Base-by-base conservation (phyloP, 2,329 filamentous ascomycete genomes). In the Paecilomyces formosus region DNA sequence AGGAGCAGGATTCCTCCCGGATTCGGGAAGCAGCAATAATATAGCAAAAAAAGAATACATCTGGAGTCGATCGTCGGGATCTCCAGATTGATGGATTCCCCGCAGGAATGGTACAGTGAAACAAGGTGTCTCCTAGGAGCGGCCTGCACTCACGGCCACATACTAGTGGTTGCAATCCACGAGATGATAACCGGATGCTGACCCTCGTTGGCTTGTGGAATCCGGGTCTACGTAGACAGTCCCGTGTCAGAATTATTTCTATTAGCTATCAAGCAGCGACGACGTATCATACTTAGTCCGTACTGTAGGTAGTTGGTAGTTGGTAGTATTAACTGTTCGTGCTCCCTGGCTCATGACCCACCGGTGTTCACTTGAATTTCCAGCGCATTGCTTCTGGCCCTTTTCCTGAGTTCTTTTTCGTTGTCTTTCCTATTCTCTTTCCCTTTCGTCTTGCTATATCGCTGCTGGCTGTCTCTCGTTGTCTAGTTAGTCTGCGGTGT, bases 401-500 rank as follows among this genome's bases (percentile, higher is more conserved):
- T 58, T 54, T 61, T 58, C 54, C 58, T 57, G 53, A 55, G 28
- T 52, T 56, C 57, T 28, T 55, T 56, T 26, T 54, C 33, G 54
- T 26, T 24, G 24, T 26, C 13, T 50, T 22, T 39, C 18, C 28
- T 52, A 53, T 56, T 58, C 18, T 54, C 59, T 60, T 54, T 35
- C 54, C 54, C n/a, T 55, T 12, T 49, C 55, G 53, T 33, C 51
- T 53, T 53, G 28, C 35, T 39, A 15, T 39, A 45, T 45, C 15
- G 7, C 15, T n/a, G 35, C 13, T n/a, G 58, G 33, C 58, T 54
- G 49, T 49, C 55, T 39, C 30, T 39, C 30, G 21, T 53, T 59
- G 62, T 59, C 54, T 60, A 57, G 59, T 61, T 61, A 63, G 62
- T 61, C 60, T 8, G 5, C 21, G 15, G 35, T 33, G 55, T 53